These are phyloP conservation scores for Claviceps arundinis DNA, from an alignment of 2,329 filamentous ascomycete genomes.

Conservation along the genomic window DNA sequence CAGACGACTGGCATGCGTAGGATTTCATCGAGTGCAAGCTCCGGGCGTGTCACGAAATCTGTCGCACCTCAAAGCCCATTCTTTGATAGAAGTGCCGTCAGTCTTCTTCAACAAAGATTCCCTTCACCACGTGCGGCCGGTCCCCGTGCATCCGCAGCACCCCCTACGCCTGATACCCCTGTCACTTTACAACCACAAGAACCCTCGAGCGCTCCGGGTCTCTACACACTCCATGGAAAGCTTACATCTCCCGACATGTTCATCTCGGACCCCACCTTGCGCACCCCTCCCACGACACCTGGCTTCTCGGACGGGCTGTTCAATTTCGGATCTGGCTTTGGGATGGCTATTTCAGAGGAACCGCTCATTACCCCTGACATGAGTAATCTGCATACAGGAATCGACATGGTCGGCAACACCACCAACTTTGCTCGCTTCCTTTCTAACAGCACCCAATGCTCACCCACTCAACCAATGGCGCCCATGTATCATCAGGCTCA, in stretches of 20 bases:
- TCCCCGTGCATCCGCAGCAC: conserved; percentile 28
- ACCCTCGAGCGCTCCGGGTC: conserved; percentile 25
- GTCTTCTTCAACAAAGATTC: conserved; percentile 25
- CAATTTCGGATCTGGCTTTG: conserved; percentile 25
- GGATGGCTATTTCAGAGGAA: conserved; percentile 31
- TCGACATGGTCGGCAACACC: conserved; percentile 30
- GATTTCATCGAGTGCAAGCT: conserved; percentile 37
- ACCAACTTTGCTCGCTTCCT: conserved; percentile 31
- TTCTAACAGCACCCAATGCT: conserved; percentile 21
- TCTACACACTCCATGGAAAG: conserved; percentile 19
- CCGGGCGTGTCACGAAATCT: conserved; percentile 21
- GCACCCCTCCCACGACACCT: conserved; percentile 41
- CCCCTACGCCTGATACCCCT: conserved; percentile 37
- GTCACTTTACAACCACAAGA: conserved; percentile 24
- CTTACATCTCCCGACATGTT: conserved; percentile 15
- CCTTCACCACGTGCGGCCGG: conserved; percentile 28
- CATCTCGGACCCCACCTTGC: conserved; percentile 31
- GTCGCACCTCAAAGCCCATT: conserved; percentile 22
- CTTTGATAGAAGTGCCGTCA: conserved; percentile 33
- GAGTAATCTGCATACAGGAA: conserved; percentile 30
- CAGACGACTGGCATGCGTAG: conserved; percentile 37
- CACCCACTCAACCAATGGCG: conserved; percentile 21
- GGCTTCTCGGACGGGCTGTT: conserved; percentile 30
- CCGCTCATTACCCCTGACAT: conserved; percentile 34
- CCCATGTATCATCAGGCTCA: conserved; percentile 12